Evolutionary conservation across 805 yeast genomes (phyloP), one percentile per base, ranked within the genome.

Genomic region (Suhomyces tanzawaensis): DNA sequence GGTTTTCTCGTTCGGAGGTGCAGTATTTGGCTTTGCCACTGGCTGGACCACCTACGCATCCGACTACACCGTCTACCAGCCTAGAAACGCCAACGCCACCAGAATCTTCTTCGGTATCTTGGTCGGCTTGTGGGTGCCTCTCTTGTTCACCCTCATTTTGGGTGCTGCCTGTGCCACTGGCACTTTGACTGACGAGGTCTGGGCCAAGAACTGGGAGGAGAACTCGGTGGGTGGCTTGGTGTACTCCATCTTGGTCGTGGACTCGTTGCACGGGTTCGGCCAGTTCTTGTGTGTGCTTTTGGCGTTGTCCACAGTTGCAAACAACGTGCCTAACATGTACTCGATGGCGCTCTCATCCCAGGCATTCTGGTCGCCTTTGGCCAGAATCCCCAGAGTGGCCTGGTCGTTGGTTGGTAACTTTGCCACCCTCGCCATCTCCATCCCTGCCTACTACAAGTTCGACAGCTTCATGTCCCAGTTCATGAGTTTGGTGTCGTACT

Each of bases 41-140:
- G 96, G 96, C 46, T 89, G 97, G 97, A 79, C 95, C 40, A 82
- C 96, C 14, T 87, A 82, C 52, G 93, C 96, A 19, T 79, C 95
- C 36, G 97, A 89, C 66, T 90, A 89, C 67, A 87, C 95, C 34
- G 88, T 83, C 30, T 90, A 87, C 69, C 87, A 85, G 76, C 86
- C 84, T 48, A 69, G 75, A 52, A 72, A 76, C 53, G 78, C 82
- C 46, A 76, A 74, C 61, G 67, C 77, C 30, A 46, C 49, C 55
- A 81, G 70, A 56, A 71, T 87, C 39, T 88, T 87, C 68, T 58
- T 75, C 39, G 74, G 80, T 46, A 78, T 89, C 40, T 60, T 77
- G 42, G 46, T 63, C 30, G 95, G 95, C 50, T 71, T 87, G 52
- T 64, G 71, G 40, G 48, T 77, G 46, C 95, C 96, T 37, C 69